Evolutionary conservation across 345 rosid species (phyloP).

Genomic region (Psidium friedrichsthalianum): DNA sequence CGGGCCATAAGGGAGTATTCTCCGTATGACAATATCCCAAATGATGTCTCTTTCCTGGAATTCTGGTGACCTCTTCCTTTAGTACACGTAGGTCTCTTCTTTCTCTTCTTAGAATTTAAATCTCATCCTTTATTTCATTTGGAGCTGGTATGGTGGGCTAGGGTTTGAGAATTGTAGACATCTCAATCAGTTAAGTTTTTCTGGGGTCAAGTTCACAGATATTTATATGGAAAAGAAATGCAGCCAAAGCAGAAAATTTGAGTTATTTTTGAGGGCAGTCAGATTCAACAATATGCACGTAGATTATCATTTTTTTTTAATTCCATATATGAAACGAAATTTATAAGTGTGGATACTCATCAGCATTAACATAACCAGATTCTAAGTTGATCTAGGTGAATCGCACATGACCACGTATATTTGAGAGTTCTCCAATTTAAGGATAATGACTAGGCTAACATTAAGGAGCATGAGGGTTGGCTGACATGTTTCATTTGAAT

Average conservation of each 20-base stretch:
- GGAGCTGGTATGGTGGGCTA: neutral
- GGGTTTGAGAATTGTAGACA: neutral
- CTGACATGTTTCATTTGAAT: neutral
- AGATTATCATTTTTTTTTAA: neutral
- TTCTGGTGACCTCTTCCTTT: slow-evolving; percentile 74
- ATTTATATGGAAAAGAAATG: neutral
- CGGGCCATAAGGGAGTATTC: slow-evolving; percentile 62
- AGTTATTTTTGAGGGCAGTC: neutral
- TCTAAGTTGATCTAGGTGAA: neutral
- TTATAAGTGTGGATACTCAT: neutral
- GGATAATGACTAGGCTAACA: neutral
- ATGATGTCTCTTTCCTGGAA: slow-evolving; percentile 64
- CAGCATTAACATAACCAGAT: neutral
- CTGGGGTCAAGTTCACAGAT: neutral
- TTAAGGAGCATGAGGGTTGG: neutral
- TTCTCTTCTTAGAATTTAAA: neutral
- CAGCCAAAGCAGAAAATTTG: neutral
- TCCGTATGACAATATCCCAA: slow-evolving; percentile 79
- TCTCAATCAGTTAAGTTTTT: neutral
- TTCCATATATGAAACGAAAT: neutral
- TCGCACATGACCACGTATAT: neutral
- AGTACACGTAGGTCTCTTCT: slow-evolving; percentile 36
- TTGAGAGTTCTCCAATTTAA: neutral
- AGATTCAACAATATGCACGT: neutral
- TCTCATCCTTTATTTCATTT: neutral